phyloP scores from a whole-genome alignment of 2,329 filamentous ascomycete genomes.

The Monosporascus sp. region DNA sequence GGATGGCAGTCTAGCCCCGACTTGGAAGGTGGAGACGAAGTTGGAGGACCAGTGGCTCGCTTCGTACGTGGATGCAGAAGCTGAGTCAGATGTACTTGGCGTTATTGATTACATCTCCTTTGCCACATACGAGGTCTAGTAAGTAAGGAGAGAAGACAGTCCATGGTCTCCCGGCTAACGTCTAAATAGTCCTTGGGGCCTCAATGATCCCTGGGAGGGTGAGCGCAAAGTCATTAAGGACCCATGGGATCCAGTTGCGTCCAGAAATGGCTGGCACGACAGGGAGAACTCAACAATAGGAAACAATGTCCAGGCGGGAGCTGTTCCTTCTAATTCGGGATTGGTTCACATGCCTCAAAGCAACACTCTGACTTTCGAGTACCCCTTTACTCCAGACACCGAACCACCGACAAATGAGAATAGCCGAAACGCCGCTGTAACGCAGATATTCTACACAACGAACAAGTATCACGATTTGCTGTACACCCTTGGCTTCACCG shows the following conservation, averaged over 20 bases:
- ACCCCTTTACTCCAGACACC: slow-evolving; percentile 24
- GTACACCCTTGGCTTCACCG: slow-evolving; percentile 47
- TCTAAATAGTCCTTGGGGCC: slow-evolving; percentile 35
- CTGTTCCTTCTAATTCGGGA: slow-evolving; percentile 39
- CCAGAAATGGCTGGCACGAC: slow-evolving; percentile 44
- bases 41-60: slow-evolving; percentile 46
- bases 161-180: neutral
- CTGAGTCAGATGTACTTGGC: slow-evolving; percentile 36
- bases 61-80: slow-evolving; percentile 43
- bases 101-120: slow-evolving; percentile 49
- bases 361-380: slow-evolving; percentile 35
- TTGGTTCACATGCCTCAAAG: slow-evolving; percentile 40
- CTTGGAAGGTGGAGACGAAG: slow-evolving; percentile 51
- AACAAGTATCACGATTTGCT: slow-evolving; percentile 52
- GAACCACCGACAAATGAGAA: slow-evolving; percentile 31
- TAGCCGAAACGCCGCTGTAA: slow-evolving; percentile 41
- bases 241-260: slow-evolving; percentile 37
- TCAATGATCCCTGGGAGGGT: slow-evolving; percentile 45
- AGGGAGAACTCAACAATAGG: slow-evolving; percentile 38
- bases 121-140: slow-evolving; percentile 46
- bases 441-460: slow-evolving; percentile 51
- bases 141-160: slow-evolving; percentile 5
- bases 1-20: slow-evolving; percentile 37
- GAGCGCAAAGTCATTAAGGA: slow-evolving; percentile 34
- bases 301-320: slow-evolving; percentile 49